Percentiles rank a stretch among this genome's conserved stretches.
phyloP scores from a whole-genome alignment of 108 stramenopile genomes.

The Hondaea fermentalgiana region DNA sequence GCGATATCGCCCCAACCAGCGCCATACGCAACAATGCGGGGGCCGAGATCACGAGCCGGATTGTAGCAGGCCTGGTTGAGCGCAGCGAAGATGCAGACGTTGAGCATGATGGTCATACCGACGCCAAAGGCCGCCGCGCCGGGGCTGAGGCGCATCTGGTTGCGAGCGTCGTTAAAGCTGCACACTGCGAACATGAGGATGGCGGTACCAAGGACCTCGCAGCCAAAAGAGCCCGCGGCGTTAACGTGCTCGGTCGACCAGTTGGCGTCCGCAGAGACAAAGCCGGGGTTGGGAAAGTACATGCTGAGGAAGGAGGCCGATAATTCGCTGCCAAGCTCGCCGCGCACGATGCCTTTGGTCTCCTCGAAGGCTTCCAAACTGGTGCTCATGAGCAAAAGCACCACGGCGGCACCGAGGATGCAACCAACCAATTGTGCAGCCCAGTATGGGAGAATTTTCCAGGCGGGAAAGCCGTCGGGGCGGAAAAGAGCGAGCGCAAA shows the following conservation, averaged over 20 bases:
- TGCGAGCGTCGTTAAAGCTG: too few relatives aligned
- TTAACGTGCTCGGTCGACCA: background rate
- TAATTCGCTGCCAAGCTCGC: background rate
- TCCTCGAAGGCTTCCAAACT: background rate
- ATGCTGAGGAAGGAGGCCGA: background rate
- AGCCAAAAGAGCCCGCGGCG: too few relatives aligned
- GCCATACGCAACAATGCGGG: constrained; percentile 47
- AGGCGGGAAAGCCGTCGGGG: background rate
- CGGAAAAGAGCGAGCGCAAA: background rate
- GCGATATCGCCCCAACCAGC: constrained; percentile 46
- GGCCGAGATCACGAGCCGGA: constrained; percentile 59
- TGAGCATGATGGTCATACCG: too few relatives aligned
- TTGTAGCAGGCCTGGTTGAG: constrained; percentile 59
- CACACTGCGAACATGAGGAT: too few relatives aligned
- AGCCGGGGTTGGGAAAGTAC: background rate
- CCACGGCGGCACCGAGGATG: background rate
- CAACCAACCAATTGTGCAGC: background rate
- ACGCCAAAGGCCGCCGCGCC: too few relatives aligned
- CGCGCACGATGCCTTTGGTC: background rate
- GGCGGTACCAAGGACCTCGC: too few relatives aligned
- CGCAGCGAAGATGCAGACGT: constrained; percentile 33
- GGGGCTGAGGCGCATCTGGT: too few relatives aligned
- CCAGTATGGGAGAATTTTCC: background rate
- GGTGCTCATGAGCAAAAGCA: background rate
- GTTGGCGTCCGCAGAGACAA: background rate